These are phyloP conservation scores for Chaetomium fimeti DNA, from an alignment of 495 filamentous ascomycete species.

Conservation along the genomic window DNA sequence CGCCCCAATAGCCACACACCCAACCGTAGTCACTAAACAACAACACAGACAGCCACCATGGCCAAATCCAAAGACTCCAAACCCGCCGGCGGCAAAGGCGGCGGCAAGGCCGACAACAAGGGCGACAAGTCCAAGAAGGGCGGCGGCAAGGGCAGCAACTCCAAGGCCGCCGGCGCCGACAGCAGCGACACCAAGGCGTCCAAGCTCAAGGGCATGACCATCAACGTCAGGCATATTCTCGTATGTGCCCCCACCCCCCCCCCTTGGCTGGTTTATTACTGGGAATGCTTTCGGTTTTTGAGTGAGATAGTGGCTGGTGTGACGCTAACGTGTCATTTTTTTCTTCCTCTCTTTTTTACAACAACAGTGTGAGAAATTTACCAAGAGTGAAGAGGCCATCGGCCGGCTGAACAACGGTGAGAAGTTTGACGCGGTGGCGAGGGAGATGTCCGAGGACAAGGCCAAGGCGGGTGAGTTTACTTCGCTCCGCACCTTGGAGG, in stretches of 20 bases:
- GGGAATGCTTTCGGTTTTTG: too few relatives aligned
- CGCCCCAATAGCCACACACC: neutral
- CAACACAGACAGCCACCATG: constrained; percentile 21
- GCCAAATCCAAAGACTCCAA: constrained; percentile 25
- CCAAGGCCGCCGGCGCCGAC: constrained; percentile 8
- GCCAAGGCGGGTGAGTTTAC: constrained; percentile 64
- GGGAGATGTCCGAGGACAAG: constrained; percentile 86
- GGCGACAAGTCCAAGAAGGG: constrained; percentile 18
- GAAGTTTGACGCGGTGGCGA: constrained; percentile 87
- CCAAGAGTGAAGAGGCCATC: constrained; percentile 84
- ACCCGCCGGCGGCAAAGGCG: constrained; percentile 1
- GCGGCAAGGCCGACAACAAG: constrained; percentile 22
- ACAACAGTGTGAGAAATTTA: constrained; percentile 76
- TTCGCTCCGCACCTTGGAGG: neutral
- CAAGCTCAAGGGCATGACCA: constrained; percentile 64
- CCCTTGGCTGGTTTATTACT: neutral
- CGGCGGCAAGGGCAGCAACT: constrained; percentile 17
- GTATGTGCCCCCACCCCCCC: constrained; percentile 39
- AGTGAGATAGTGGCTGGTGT: neutral
- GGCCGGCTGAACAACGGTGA: constrained; percentile 70
- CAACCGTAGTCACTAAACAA: neutral
- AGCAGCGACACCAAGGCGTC: constrained; percentile 13
- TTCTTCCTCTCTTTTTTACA: neutral
- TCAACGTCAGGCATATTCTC: constrained; percentile 88
- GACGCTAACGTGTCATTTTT: neutral